Evolutionary conservation across 2,329 filamentous ascomycete species (phyloP), one percentile per base, ranked within the genome.

Genomic region (Cyanodermella asteris): DNA sequence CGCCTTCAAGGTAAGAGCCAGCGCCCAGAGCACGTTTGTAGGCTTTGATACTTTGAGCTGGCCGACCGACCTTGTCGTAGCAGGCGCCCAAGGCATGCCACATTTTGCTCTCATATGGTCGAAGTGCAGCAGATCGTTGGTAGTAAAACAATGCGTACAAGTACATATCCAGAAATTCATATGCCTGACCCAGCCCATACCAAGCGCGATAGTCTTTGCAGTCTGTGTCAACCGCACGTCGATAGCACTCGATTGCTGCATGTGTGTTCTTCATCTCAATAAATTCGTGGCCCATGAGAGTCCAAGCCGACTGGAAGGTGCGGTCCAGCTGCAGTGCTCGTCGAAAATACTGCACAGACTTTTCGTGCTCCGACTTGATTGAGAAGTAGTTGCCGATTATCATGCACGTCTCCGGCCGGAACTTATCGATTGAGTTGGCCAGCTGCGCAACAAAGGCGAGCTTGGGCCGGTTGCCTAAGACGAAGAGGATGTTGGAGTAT

Each of bases 181-280:
- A 97, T 2, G 87, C 90, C 45, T 94, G 84, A 1, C 87, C 87
- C 0, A 97, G 59, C 17, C 87, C 87, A 43, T 97, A 94, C 87
- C 87, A 97, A 4, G 87, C 87, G 29, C 87, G 74, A 46, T 94
- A 94, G 46, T 97, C 87, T 38, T 87, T 78, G 17, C 84, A 69
- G 42, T 97, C 94, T 37, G 87, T 78, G 40, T 97, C 87, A 2
- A 97, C 84, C 2, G 87, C 87, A 20, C 87, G 72, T 2, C 87
- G 70, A 43, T 97, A 97, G 2, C 80, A 91, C 46, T 97, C 87
- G 32, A 97, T 94, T 6, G 87, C 87, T 0, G 87, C 84, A 41
- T 97, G 87, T 0, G 84, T 94, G 44, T 97, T 97, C 43, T 94
- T 97, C 50, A 97, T 70, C 48, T 97, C 87, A 27, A 94, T 81